A percentile compares a stretch with the other conserved stretches of the same genome.
phyloP scores from a whole-genome alignment of 257 asterid species.

The Fraxinus quadrangulata region DNA sequence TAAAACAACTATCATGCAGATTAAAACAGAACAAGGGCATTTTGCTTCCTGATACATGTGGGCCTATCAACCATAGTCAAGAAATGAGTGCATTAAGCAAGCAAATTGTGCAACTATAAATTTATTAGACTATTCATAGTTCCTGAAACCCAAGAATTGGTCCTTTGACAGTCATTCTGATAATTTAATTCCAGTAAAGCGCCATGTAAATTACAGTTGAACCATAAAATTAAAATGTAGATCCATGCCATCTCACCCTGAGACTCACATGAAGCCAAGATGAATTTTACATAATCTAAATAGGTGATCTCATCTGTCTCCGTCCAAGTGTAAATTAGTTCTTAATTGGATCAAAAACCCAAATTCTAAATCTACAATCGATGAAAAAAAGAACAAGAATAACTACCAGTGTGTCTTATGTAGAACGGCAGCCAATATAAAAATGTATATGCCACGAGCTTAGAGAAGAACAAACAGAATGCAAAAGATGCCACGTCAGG shows the following conservation, averaged over 20 bases:
- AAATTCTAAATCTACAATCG: neutral
- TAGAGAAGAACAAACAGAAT: constrained; percentile 85
- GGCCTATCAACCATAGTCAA: neutral
- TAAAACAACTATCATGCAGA: constrained; percentile 11
- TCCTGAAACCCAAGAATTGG: constrained; percentile 7
- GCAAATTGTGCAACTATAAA: neutral
- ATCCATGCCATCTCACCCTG: neutral
- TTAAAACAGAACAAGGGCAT: neutral
- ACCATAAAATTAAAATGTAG: neutral
- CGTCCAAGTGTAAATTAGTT: neutral
- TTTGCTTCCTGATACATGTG: neutral
- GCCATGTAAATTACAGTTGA: neutral
- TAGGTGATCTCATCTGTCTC: neutral
- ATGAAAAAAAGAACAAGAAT: neutral
- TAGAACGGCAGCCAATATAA: constrained; percentile 97
- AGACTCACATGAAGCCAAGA: neutral
- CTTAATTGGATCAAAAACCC: constrained; percentile 13
- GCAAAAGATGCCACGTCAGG: constrained; percentile 86
- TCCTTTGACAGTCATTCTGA: neutral
- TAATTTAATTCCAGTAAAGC: constrained; percentile 3
- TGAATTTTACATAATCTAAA: neutral
- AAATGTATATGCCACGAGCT: constrained; percentile 96
- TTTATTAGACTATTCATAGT: neutral
- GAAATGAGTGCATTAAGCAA: constrained; percentile 6
- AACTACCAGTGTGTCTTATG: constrained; percentile 80